Conservation (phyloP, 2,329 filamentous ascomycete genomes). For the Xylaria sp. region DNA sequence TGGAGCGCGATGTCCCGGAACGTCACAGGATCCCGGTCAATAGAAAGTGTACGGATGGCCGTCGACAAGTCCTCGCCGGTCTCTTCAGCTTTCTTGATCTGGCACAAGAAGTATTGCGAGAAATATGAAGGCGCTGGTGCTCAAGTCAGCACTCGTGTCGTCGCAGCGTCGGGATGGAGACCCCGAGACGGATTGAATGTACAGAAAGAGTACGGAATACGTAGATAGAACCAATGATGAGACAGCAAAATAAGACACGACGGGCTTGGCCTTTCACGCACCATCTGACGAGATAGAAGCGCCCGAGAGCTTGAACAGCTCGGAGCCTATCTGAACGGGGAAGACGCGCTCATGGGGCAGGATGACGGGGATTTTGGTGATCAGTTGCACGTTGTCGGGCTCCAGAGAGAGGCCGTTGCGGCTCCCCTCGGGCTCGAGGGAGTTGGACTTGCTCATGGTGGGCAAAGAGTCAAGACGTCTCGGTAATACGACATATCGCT, state of each 20-base stretch:
- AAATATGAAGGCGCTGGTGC: slow-evolving; percentile 84
- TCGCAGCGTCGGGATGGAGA: not conserved
- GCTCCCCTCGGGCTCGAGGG: slow-evolving; percentile 29
- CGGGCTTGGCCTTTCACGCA: slow-evolving; percentile 36
- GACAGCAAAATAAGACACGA: not conserved
- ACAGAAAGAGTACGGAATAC: not conserved
- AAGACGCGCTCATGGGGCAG: slow-evolving; percentile 69
- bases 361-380: slow-evolving; percentile 49
- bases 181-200: slow-evolving; percentile 4
- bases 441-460: slow-evolving; percentile 30
- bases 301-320: slow-evolving; percentile 67
- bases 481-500: slow-evolving; percentile 24
- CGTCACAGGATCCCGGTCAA: slow-evolving; percentile 84
- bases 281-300: slow-evolving; percentile 69
- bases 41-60: slow-evolving; percentile 76
- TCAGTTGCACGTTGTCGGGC: slow-evolving; percentile 31
- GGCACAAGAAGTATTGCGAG: slow-evolving; percentile 85
- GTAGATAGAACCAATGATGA: not conserved
- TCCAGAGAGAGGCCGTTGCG: slow-evolving; percentile 27
- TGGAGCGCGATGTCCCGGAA: slow-evolving; percentile 87
- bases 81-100: slow-evolving; percentile 61
- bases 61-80: slow-evolving; percentile 47
- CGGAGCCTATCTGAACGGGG: slow-evolving; percentile 66
- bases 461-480: slow-evolving; percentile 9
- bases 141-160: slow-evolving; percentile 18